Conservation (phyloP, 139 green algal species). For the Auxenochlorella pyrenoidosa region DNA sequence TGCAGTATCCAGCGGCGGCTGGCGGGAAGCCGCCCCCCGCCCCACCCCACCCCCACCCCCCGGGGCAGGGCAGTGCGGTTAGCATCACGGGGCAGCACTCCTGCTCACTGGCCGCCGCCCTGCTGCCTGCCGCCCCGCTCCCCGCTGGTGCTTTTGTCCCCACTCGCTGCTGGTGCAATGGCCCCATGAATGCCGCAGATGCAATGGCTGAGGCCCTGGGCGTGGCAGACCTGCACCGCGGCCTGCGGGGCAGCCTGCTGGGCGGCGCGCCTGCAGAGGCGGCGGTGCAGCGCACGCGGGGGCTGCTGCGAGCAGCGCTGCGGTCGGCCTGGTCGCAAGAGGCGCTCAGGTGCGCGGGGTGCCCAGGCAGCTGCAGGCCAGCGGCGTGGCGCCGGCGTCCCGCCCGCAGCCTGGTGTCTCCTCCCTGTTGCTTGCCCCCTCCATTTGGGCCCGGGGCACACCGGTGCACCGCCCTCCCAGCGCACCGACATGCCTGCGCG, state of each 20-base stretch:
- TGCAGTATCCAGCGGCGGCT: neutral
- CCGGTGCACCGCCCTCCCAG: no score
- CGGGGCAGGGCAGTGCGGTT: neutral
- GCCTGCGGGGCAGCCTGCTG: conserved; percentile 15
- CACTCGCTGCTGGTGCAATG: neutral
- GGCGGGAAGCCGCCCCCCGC: no score
- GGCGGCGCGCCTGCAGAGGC: neutral
- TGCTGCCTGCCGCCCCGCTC: no score
- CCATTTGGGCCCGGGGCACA: no score
- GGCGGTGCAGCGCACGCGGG: neutral
- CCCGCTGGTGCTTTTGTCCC: neutral
- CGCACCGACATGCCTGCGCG: no score
- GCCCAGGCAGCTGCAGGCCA: no score
- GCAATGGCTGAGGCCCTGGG: conserved; percentile 28
- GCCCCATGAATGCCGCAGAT: neutral
- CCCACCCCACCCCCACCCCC: no score
- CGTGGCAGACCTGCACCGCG: conserved; percentile 14
- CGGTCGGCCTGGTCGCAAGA: conserved; percentile 35
- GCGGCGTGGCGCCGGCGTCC: no score
- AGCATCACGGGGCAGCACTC: no score
- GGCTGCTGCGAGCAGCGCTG: conserved; percentile 5
- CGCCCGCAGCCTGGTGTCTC: no score
- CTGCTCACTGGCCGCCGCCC: no score
- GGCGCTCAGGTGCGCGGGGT: conserved; percentile 5
- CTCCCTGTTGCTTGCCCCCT: no score